These are phyloP conservation scores for Colletotrichum viniferum DNA, from an alignment of 2,329 filamentous ascomycete genomes.

Conservation along the genomic window DNA sequence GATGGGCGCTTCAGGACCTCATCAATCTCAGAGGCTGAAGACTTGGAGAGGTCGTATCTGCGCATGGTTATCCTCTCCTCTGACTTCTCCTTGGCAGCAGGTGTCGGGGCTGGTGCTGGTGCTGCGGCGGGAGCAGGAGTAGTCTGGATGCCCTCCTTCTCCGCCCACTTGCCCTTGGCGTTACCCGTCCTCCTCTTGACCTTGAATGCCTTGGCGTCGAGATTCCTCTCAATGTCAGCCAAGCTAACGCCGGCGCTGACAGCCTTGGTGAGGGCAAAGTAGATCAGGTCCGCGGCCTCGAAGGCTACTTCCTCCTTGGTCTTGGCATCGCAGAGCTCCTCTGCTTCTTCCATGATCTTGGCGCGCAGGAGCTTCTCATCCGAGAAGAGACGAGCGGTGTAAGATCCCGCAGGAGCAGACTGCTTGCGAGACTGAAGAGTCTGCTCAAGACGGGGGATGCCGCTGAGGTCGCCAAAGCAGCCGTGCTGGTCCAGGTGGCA, in stretches of 20 bases:
- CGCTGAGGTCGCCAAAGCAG: slow-evolving; percentile 86
- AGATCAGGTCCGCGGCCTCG: slow-evolving; percentile 93
- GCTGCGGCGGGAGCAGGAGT: slow-evolving; percentile 28
- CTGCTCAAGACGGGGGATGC: slow-evolving; percentile 84
- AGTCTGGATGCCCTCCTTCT: slow-evolving; percentile 73
- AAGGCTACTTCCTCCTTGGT: slow-evolving; percentile 86
- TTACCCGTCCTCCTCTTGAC: slow-evolving; percentile 92
- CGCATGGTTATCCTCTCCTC: slow-evolving; percentile 78
- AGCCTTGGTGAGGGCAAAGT: slow-evolving; percentile 93
- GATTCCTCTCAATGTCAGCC: slow-evolving; percentile 87
- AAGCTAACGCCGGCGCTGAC: slow-evolving; percentile 83
- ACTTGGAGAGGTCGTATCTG: slow-evolving; percentile 72
- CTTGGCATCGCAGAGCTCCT: slow-evolving; percentile 88
- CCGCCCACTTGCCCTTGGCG: slow-evolving; percentile 91
- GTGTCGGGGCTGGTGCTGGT: slow-evolving; percentile 34
- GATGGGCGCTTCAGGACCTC: slow-evolving; percentile 86
- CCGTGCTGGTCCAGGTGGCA: slow-evolving; percentile 92
- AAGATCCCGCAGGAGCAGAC: slow-evolving; percentile 86
- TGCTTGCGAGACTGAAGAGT: slow-evolving; percentile 82
- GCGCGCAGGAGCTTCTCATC: slow-evolving; percentile 88
- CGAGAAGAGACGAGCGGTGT: slow-evolving; percentile 90
- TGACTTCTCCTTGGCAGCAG: slow-evolving; percentile 33
- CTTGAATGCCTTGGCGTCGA: slow-evolving; percentile 94
- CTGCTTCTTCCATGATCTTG: slow-evolving; percentile 98
- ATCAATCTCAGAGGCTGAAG: slow-evolving; percentile 67